phyloP scores from a whole-genome alignment of 2,329 filamentous ascomycete genomes.

The Magnaporthales sp. region DNA sequence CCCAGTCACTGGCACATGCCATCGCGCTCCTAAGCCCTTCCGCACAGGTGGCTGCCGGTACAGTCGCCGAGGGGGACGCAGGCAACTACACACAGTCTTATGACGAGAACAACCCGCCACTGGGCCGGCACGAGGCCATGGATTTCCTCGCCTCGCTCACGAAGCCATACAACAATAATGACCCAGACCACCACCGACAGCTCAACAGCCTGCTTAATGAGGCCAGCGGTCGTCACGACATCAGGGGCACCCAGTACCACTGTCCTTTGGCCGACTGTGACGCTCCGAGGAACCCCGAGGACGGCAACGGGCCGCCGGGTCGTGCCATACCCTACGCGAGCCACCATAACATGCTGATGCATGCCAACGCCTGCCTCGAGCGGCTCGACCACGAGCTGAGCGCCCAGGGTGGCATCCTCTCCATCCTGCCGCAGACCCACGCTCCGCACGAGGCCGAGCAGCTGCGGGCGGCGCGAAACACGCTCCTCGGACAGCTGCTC shows the following conservation, averaged over 20 bases:
- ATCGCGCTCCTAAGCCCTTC: conserved; percentile 37
- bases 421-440: conserved; percentile 38
- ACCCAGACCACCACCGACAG: conserved; percentile 36
- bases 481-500: conserved; percentile 49
- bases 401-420: conserved; percentile 45
- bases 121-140: conserved; percentile 6
- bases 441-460: conserved; percentile 24
- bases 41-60: not conserved
- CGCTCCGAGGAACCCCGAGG: conserved; percentile 6
- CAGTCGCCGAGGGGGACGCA: conserved; percentile 11
- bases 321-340: conserved; percentile 29
- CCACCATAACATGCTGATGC: conserved; percentile 42
- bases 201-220: conserved; percentile 37
- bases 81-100: conserved; percentile 8
- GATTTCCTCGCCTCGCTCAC: conserved; percentile 47
- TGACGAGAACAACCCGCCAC: not conserved
- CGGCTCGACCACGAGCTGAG: conserved; percentile 50
- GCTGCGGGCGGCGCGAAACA: conserved; percentile 32
- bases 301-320: conserved; percentile 13
- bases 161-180: conserved; percentile 38
- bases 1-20: conserved; percentile 45
- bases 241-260: conserved; percentile 30
- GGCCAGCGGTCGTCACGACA: conserved; percentile 32
- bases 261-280: conserved; percentile 31
- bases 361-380: conserved; percentile 52